phyloP scores from a whole-genome alignment of 2,329 filamentous ascomycete genomes.

The Penicillium sp. region DNA sequence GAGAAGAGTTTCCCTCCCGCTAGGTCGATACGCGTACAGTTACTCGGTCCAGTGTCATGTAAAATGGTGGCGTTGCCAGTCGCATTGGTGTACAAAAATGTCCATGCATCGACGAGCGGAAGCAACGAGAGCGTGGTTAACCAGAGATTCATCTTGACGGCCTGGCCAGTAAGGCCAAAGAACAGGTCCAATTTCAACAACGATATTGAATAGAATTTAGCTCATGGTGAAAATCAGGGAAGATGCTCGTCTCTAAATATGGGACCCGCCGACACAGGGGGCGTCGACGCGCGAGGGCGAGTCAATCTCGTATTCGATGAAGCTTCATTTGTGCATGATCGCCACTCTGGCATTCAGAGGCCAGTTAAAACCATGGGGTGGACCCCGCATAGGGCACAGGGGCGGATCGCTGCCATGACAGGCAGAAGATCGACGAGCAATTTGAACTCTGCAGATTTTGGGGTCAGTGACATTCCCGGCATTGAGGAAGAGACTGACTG shows the following conservation, averaged over 20 bases:
- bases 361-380: not conserved
- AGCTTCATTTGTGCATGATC: not conserved
- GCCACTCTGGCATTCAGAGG: not conserved
- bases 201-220: not conserved
- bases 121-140: not conserved
- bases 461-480: not conserved
- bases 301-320: not conserved
- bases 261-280: not conserved
- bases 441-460: not conserved
- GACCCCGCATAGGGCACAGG: not conserved
- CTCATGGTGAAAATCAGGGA: not conserved
- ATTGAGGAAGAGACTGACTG: not conserved
- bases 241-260: not conserved
- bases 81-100: slow-evolving; percentile 20
- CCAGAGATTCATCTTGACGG: not conserved
- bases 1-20: slow-evolving; percentile 13
- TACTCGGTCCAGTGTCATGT: slow-evolving; percentile 3
- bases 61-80: slow-evolving; percentile 13
- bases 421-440: not conserved
- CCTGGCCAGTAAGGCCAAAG: not conserved
- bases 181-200: not conserved
- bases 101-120: slow-evolving; percentile 16
- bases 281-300: not conserved
- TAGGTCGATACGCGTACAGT: slow-evolving; percentile 15
- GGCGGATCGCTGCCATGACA: not conserved